Evolutionary conservation across 345 rosid genomes (phyloP).

Genomic region (Citrus unshiu): DNA sequence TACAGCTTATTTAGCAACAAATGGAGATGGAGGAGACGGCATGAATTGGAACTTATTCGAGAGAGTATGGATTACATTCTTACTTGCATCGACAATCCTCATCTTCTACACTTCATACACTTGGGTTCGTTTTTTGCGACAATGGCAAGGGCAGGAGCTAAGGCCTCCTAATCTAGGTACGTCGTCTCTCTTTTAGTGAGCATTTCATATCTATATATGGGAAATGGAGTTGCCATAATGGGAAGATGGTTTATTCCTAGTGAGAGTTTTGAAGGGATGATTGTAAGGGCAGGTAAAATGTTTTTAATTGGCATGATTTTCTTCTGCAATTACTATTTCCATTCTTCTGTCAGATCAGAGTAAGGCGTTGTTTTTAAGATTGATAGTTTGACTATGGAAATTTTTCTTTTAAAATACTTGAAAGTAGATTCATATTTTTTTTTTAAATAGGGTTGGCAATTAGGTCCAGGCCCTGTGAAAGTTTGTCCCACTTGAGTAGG

Average conservation of each 20-base stretch:
- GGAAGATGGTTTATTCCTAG: conserved; percentile 16
- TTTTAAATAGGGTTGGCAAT: too few relatives aligned
- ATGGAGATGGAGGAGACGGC: not conserved
- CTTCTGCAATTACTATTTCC: not conserved
- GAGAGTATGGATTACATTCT: not conserved
- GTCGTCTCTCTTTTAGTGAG: not conserved
- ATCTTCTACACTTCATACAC: not conserved
- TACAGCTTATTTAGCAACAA: not conserved
- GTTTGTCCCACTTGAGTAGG: too few relatives aligned
- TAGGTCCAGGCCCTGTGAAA: too few relatives aligned
- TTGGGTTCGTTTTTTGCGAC: not conserved
- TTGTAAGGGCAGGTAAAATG: not conserved
- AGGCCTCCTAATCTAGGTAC: not conserved
- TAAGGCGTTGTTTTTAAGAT: too few relatives aligned
- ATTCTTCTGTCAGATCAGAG: too few relatives aligned
- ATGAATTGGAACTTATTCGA: not conserved
- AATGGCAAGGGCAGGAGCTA: not conserved
- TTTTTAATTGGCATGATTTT: not conserved
- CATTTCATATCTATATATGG: not conserved
- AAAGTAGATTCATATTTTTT: too few relatives aligned
- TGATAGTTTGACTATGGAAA: too few relatives aligned
- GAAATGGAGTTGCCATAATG: conserved; percentile 13
- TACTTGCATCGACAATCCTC: not conserved
- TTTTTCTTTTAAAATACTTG: too few relatives aligned
- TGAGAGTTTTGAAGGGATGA: too few relatives aligned